A percentile compares a stretch with the other conserved stretches of the same genome.
These are phyloP conservation scores for Saccharomyces hybrid DNA, from an alignment of 1,139 yeast species.

Conservation along the genomic window DNA sequence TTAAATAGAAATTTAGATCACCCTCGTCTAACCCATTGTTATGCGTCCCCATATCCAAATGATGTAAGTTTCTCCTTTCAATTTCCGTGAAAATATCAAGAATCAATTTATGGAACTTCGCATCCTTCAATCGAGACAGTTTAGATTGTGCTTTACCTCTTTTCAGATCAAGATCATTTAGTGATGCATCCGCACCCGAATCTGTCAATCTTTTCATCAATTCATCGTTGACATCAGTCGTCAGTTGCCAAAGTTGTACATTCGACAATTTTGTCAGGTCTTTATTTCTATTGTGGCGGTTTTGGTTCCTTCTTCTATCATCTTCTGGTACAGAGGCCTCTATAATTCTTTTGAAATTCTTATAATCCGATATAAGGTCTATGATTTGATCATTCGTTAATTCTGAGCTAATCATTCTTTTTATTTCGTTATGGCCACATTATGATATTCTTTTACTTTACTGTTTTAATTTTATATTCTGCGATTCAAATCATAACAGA, in stretches of 20 bases:
- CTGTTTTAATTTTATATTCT: neutral
- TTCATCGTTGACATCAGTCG: constrained; percentile 18
- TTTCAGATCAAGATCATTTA: neutral
- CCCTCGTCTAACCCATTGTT: neutral
- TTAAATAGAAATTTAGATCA: constrained; percentile 2
- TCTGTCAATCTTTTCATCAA: constrained; percentile 10
- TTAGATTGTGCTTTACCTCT: neutral
- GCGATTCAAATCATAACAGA: neutral
- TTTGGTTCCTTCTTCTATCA: constrained; percentile 6
- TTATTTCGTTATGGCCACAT: neutral
- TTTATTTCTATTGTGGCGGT: constrained; percentile 7
- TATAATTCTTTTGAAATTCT: neutral
- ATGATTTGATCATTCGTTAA: neutral
- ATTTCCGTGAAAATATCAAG: neutral
- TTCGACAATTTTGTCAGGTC: constrained; percentile 10
- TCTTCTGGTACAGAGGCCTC: constrained; percentile 4
- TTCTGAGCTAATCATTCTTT: neutral
- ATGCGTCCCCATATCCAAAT: neutral
- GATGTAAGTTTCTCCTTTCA: neutral
- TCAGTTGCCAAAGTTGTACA: constrained; percentile 14
- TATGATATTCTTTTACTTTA: neutral
- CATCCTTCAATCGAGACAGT: neutral
- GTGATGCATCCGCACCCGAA: neutral
- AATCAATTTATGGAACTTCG: neutral
- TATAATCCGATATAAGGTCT: neutral